A percentile compares a stretch with the other conserved stretches of the same genome.
These are phyloP conservation scores for Botrytis paeoniae DNA, from an alignment of 2,329 filamentous ascomycete genomes.

Conservation along the genomic window DNA sequence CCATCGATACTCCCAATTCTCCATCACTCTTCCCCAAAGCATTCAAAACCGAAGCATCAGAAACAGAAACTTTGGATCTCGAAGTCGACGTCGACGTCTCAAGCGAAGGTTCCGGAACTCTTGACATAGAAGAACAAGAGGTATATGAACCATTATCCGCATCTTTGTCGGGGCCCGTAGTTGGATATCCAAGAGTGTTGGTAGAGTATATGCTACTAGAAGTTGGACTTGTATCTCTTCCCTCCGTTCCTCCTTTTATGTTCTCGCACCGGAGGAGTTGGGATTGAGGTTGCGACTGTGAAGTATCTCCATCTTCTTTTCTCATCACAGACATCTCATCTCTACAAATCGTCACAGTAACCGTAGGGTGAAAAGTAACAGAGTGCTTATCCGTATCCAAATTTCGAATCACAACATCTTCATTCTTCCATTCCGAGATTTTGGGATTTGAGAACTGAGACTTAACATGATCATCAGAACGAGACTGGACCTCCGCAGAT, in stretches of 20 bases:
- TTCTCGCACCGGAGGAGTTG: fast-evolving
- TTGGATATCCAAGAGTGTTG: not conserved
- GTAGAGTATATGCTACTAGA: not conserved
- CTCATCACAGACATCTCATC: not conserved
- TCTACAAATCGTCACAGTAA: not conserved
- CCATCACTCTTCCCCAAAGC: fast-evolving
- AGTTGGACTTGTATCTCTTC: too few relatives aligned
- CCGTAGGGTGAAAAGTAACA: not conserved
- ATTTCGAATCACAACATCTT: not conserved
- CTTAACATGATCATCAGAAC: not conserved
- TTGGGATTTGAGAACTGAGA: not conserved
- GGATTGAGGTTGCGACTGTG: not conserved
- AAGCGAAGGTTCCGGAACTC: not conserved
- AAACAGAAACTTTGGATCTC: not conserved
- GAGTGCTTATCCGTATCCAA: not conserved
- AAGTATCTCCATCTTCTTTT: not conserved
- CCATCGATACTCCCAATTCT: not conserved
- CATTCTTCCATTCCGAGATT: not conserved
- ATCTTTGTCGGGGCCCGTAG: not conserved
- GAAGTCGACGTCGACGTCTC: not conserved
- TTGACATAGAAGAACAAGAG: not conserved
- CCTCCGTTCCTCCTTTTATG: not conserved
- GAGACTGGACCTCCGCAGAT: not conserved
- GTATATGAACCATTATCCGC: not conserved
- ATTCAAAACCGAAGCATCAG: not conserved